Base-by-base conservation (phyloP, 2,329 filamentous ascomycete genomes). In the Decorospora gaudefroyi region DNA sequence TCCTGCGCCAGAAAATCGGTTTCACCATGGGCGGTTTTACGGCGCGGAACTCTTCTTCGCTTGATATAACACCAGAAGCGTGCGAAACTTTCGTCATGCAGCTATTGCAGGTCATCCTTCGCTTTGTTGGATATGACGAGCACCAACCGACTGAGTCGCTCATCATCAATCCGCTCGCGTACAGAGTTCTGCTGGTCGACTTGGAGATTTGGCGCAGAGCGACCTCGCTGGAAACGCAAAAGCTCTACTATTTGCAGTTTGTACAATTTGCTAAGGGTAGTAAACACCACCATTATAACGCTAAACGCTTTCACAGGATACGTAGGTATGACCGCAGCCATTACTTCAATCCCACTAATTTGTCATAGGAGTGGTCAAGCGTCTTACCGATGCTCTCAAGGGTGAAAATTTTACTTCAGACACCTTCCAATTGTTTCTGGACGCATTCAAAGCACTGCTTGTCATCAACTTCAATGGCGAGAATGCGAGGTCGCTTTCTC, bases 151-250 rank as follows among this genome's bases (percentile, higher is more conserved):
- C 90, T 45, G 86, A 92, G 45, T 96, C 92, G 1, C 88, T 96
- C 59, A 95, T 99, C 65, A 88, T 95, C 57, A 99, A 99, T 60
- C 92, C 93, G 0, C 78, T 99, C 50, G 93, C 92, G 3, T 99
- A 97, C 70, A 85, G 93, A 31, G 86, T 96, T 22, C 77, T 99
- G 12, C 78, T 99, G 18, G 88, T 97, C 40, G 93, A 99, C 69
- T 83, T 95, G 55, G 92, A 96, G 61, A 87, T 92, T 13, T 99
- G 93, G 93, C 83, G 92, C 53, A 85, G 83, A 69, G 63, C 67
- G 9, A 88, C 87, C 15, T 85, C 88, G 22, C 67, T 83, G 4
- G 79, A 84, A 12, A 88, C 91, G 0, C 90, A 96, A 63, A 85
- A 87, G 59, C 76, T 96, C 16, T 99, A 97, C 71, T 97, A 96